phyloP scores from a whole-genome alignment of 148 eudicot species.

The Rhododendron kiyosumense region DNA sequence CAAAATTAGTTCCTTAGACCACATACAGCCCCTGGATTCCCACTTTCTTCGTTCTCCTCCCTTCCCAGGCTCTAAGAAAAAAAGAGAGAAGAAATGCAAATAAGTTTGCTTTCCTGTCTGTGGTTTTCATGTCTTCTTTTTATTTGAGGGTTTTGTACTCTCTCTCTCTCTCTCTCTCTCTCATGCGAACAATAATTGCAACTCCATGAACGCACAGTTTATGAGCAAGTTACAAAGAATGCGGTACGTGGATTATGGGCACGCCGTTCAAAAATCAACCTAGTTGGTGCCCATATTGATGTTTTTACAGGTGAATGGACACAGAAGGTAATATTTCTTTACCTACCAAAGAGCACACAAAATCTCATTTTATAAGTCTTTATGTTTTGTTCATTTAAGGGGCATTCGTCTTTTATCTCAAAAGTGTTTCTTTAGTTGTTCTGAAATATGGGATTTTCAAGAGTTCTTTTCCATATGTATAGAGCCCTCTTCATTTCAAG shows the following conservation, averaged over 20 bases:
- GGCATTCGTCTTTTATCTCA: not conserved
- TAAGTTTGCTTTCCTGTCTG: not conserved
- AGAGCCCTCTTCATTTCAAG: not conserved
- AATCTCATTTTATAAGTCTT: not conserved
- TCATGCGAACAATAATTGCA: conserved; percentile 1
- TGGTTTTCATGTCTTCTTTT: not conserved
- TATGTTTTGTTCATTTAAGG: not conserved
- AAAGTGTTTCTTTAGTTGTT: not conserved
- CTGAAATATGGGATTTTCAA: not conserved
- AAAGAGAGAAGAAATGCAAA: not conserved
- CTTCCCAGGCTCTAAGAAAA: not conserved
- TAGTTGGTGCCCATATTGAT: conserved; percentile 95
- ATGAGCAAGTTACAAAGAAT: conserved; percentile 96
- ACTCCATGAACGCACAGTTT: conserved; percentile 53
- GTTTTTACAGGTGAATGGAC: conserved; percentile 99
- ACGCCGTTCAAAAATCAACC: conserved; percentile 77
- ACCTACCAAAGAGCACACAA: not conserved
- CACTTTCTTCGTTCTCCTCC: not conserved
- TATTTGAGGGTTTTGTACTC: not conserved
- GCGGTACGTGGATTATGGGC: conserved; percentile 99
- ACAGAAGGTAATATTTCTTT: conserved; percentile 60
- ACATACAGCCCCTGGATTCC: not conserved
- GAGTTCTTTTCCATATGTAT: not conserved
- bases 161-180: not conserved
- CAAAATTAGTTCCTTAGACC: not conserved